These are phyloP conservation scores for Phytophthora macrochlamydospora DNA, from an alignment of 352 stramenopile species.

Conservation along the genomic window DNA sequence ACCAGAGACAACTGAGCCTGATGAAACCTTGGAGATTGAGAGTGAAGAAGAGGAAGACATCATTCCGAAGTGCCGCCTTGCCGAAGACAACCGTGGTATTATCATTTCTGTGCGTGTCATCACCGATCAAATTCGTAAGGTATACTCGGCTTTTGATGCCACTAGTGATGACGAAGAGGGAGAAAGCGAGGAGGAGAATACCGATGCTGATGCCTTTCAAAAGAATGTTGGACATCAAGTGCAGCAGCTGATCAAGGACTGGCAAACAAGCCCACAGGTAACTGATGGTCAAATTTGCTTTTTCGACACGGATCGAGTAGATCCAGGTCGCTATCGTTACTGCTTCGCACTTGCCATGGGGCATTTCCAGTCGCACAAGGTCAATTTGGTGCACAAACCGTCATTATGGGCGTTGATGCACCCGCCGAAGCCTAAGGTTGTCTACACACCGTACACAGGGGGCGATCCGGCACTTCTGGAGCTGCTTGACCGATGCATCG, in stretches of 20 bases:
- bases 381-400: slow-evolving; percentile 53
- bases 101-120: slow-evolving; percentile 37
- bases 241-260: slow-evolving; percentile 22
- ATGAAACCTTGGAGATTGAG: background rate
- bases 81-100: slow-evolving; percentile 37
- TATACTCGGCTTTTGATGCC: slow-evolving; percentile 14
- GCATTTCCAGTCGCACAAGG: slow-evolving; percentile 54
- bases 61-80: slow-evolving; percentile 31
- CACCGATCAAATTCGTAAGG: slow-evolving; percentile 24
- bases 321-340: slow-evolving; percentile 62
- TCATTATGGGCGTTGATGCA: slow-evolving; percentile 34
- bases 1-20: slow-evolving; percentile 9
- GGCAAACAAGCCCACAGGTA: slow-evolving; percentile 47
- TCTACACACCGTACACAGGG: slow-evolving; percentile 60
- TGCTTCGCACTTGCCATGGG: slow-evolving; percentile 69
- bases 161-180: slow-evolving; percentile 12
- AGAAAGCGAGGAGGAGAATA: background rate
- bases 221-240: background rate
- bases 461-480: slow-evolving; percentile 58
- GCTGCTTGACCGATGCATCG: slow-evolving; percentile 57
- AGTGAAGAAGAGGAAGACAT: slow-evolving; percentile 17
- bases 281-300: slow-evolving; percentile 73
- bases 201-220: slow-evolving; percentile 9
- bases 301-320: slow-evolving; percentile 58
- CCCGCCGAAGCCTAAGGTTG: slow-evolving; percentile 42